Base-by-base conservation (phyloP, 2,329 filamentous ascomycete genomes). In the Colletotrichum higginsianum region DNA sequence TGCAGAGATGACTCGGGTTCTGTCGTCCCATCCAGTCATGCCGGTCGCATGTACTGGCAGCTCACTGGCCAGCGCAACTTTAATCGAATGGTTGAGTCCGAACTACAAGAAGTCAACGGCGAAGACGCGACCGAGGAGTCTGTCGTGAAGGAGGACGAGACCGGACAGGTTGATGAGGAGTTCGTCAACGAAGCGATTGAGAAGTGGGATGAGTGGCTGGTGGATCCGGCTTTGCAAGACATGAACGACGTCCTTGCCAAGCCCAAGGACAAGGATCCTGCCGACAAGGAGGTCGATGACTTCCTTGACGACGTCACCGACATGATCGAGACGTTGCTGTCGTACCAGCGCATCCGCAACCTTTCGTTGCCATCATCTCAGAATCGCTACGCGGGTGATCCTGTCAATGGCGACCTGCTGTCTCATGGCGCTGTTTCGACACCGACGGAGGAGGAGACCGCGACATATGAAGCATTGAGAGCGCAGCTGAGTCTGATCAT, bases 341-440 rank as follows among this genome's bases (percentile, higher is more conserved):
- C 93, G 0, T 92, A 94, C 79, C 93, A 96, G 82, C 89, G 92
- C 74, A 95, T 94, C 78, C 92, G 93, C 71, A 93, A 94, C 76
- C 86, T 93, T 55, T 90, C 90, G 2, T 81, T 94, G 26, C 89
- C 90, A 12, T 91, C 88, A 67, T 90, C 90, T 68, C 88, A 91
- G 76, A 89, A 87, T 75, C 86, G 89, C 21, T 88, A 88, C 74
- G 86, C 86, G 3, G 86, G 88, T 61, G 89, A 92, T 71, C 90
- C 91, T 4, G 87, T 91, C 23, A 87, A 89, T 16, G 90, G 88
- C 62, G 92, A 93, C 72, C 92, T 93, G 83, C 86, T 92, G 11
- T 87, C 90, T 13, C 90, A 91, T 57, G 90, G 92, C 30, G 91
- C 87, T 8, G 87, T 89, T 1, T 89, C 90, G 4, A 90, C 91